These are phyloP conservation scores for Jamesozyma gamospora DNA, from an alignment of 805 yeast species.

Conservation along the genomic window DNA sequence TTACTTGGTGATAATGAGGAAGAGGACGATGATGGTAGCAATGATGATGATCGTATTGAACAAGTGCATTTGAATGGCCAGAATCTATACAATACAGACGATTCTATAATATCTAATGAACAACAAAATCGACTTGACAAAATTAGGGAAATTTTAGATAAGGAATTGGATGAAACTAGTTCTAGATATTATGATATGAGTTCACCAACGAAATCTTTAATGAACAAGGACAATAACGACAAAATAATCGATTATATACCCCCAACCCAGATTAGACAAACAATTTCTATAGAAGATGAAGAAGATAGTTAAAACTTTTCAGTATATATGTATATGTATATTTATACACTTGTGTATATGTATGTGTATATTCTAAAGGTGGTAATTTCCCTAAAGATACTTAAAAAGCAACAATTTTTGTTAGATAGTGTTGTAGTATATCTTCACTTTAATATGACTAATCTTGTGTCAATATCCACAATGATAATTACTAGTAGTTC, in stretches of 20 bases:
- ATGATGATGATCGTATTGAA: background rate
- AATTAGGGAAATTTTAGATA: background rate
- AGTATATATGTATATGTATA: background rate
- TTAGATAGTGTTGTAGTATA: too few relatives aligned
- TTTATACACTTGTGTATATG: background rate
- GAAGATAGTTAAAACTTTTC: background rate
- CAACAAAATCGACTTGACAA: background rate
- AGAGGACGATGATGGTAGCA: background rate
- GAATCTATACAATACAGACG: background rate
- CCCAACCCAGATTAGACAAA: background rate
- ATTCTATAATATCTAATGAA: background rate
- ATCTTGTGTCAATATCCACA: too few relatives aligned
- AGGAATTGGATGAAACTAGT: background rate
- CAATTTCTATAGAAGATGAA: constrained; percentile 5
- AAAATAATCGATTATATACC: background rate
- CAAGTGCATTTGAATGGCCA: background rate
- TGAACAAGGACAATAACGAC: background rate
- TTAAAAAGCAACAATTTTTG: too few relatives aligned
- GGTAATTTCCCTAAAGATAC: too few relatives aligned
- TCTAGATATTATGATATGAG: background rate
- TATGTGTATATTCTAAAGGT: too few relatives aligned
- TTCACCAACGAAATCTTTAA: background rate
- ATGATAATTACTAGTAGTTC: too few relatives aligned
- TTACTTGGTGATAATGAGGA: constrained; percentile 8
- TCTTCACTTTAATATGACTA: too few relatives aligned